A percentile compares a stretch with the other conserved stretches of the same genome.
Evolutionary conservation across 352 stramenopile genomes (phyloP).

Genomic region (Phytophthora sansomeana): DNA sequence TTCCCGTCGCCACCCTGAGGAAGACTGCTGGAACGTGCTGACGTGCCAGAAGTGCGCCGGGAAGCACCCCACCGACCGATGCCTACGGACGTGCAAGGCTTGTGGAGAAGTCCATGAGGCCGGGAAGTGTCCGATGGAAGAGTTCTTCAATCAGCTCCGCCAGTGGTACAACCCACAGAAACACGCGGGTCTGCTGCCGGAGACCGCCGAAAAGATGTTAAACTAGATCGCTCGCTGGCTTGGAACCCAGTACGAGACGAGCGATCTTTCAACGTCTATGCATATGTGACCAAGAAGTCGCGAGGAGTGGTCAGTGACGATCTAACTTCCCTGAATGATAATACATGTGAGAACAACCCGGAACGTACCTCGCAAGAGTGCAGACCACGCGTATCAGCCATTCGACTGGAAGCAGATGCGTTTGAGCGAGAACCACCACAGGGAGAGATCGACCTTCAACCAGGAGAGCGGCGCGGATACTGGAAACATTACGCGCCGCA

Average conservation of each 20-base stretch:
- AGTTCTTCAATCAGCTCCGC: constrained; percentile 8
- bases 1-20: too few species aligned
- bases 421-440: not conserved
- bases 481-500: too few species aligned
- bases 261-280: constrained; percentile 18
- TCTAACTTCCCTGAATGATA: not conserved
- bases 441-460: too few species aligned
- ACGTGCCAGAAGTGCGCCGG: too few species aligned
- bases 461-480: too few species aligned
- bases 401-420: not conserved
- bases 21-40: too few species aligned
- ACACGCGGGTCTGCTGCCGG: too few species aligned
- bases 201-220: constrained; percentile 16
- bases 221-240: constrained; percentile 29
- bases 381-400: too few species aligned
- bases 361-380: too few species aligned
- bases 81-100: not conserved
- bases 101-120: constrained; percentile 10
- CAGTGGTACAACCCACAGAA: constrained; percentile 18
- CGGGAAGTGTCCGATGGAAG: constrained; percentile 13
- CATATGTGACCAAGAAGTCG: not conserved
- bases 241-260: constrained; percentile 19
- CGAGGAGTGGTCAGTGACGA: not conserved
- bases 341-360: too few species aligned
- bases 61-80: not conserved